Base-by-base conservation (phyloP, 2,329 filamentous ascomycete genomes). In the Colletotrichum gloeosporioides region DNA sequence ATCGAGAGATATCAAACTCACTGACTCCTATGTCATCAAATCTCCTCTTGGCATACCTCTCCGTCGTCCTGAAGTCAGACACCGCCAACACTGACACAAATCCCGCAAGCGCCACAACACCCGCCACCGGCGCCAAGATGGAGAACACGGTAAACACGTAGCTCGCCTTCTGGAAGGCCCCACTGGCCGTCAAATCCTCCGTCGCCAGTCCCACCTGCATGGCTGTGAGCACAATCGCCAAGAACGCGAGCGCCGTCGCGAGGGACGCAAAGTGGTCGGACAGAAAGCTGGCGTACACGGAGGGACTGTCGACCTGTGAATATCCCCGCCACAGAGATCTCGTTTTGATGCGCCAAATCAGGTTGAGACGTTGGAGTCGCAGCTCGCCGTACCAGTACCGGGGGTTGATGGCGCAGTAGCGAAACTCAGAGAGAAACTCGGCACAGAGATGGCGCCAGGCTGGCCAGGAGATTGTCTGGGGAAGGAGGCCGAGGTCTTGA, bases 321-420 rank as follows among this genome's bases (percentile, higher is more conserved):
- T 49, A 49, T 49, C 18, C 39, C 0, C 39, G 39, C 39, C 1
- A 49, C 1, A 1, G 0, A 0, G 39, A 49, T 0, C 1, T 49
- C 18, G 39, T 49, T 49, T 49, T 49, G 39, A 49, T 49, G 10
- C 39, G 18, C 18, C 39, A 49, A 3, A n/a, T 49, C 9, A 49
- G 39, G 10, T 49, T 49, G 39, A 49, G 39, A 1, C 18, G 39
- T 4, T 49, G 39, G 39, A 49, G 39, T n/a, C 5, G 5, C 39
- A 49, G 39, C 39, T 49, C 18, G 39, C 18, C 18, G 39, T 7
- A 49, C 5, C 39, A 49, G 1, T 49, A 49, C 0, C 9, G 39
- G 4, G 5, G 39, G 3, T 49, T 49, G 18, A 7, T 49, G 39
- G 39, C 39, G 18, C 18, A n/a, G 5, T 49, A 49, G 39, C 18